phyloP scores from a whole-genome alignment of 306 rosid species.

The Canavalia gladiata region DNA sequence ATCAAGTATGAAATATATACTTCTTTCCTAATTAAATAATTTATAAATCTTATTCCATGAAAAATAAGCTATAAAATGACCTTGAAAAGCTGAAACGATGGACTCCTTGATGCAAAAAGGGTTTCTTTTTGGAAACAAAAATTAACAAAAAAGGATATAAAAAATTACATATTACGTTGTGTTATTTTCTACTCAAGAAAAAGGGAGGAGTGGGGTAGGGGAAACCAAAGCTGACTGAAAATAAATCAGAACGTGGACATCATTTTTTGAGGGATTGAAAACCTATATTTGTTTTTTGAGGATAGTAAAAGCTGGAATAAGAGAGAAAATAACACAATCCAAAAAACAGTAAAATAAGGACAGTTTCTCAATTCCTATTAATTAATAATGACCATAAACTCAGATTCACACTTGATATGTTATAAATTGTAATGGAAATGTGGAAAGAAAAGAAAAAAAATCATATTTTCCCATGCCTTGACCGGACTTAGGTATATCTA shows the following conservation, averaged over 20 bases:
- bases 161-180: neutral
- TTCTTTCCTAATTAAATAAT: neutral
- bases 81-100: neutral
- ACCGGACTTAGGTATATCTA: slow-evolving; percentile 9
- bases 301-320: slow-evolving; percentile 12
- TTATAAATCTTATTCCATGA: slow-evolving; percentile 7
- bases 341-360: neutral
- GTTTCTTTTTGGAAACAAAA: neutral
- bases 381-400: slow-evolving; percentile 25
- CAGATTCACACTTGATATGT: neutral
- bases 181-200: neutral
- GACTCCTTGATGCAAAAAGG: neutral
- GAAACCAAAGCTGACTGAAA: neutral
- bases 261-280: slow-evolving; percentile 7
- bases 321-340: neutral
- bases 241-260: neutral
- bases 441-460: too few species aligned
- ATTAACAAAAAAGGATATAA: neutral
- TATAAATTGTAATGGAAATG: neutral
- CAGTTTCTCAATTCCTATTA: slow-evolving; percentile 5
- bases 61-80: neutral
- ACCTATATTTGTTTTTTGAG: slow-evolving; percentile 1
- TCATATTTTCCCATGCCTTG: neutral
- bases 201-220: neutral
- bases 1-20: neutral